Conservation (phyloP, 2,329 filamentous ascomycete species). For the Achaetomium macrosporum region DNA sequence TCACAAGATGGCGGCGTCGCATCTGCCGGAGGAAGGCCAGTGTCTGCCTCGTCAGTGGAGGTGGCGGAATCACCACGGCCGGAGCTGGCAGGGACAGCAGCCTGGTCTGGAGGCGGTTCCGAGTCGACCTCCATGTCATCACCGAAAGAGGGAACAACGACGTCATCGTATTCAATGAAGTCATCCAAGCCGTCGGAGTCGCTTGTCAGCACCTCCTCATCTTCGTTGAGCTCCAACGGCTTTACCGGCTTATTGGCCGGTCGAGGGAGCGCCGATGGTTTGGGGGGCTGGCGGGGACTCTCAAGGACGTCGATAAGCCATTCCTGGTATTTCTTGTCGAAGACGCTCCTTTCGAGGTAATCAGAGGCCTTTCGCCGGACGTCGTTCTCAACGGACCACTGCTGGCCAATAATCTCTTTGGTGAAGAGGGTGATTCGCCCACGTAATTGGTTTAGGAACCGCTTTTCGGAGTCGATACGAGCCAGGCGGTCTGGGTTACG, state of each 20-base stretch:
- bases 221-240: conserved; percentile 38
- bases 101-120: background rate
- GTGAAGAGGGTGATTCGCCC: conserved; percentile 51
- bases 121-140: conserved; percentile 18
- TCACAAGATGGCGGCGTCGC: background rate
- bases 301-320: conserved; percentile 47
- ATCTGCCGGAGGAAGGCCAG: background rate
- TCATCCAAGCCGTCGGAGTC: conserved; percentile 42
- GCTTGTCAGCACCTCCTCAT: conserved; percentile 48
- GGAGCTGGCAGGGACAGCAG: background rate
- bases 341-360: conserved; percentile 58
- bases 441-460: conserved; percentile 38
- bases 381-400: conserved; percentile 48
- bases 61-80: background rate
- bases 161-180: conserved; percentile 44
- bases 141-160: background rate
- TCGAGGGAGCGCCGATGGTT: conserved; percentile 26
- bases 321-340: conserved; percentile 48
- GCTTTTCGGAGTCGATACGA: conserved; percentile 41
- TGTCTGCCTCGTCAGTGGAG: background rate
- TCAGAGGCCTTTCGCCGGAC: conserved; percentile 50
- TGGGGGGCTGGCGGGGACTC: conserved; percentile 36
- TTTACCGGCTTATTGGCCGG: conserved; percentile 24
- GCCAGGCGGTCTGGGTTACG: conserved; percentile 34
- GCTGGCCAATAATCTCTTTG: conserved; percentile 44